Percentiles rank a stretch among this genome's conserved stretches.
phyloP scores from a whole-genome alignment of 176 grass and related monocot species.

The Lolium perenne region DNA sequence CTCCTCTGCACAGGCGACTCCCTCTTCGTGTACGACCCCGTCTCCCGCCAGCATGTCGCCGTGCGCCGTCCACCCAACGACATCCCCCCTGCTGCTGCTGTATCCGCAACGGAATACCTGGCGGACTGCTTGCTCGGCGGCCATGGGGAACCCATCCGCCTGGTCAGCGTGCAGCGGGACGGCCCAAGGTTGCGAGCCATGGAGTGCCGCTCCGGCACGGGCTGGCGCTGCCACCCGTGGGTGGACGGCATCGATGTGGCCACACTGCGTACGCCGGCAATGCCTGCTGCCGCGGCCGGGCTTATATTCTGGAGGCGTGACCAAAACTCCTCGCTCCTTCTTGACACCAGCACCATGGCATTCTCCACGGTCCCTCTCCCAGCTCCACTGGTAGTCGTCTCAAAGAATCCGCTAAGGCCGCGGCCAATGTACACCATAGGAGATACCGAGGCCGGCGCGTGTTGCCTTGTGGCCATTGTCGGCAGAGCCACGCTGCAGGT shows the following conservation, averaged over 20 bases:
- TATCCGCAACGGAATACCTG: not conserved
- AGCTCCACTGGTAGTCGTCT: not conserved
- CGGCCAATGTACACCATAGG: not conserved
- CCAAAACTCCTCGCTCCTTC: not conserved
- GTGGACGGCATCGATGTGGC: not conserved
- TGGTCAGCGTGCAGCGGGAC: slow-evolving; percentile 30
- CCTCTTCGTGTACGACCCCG: too few relatives aligned
- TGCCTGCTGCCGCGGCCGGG: not conserved
- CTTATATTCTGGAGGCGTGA: slow-evolving; percentile 19
- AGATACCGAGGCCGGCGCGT: not conserved
- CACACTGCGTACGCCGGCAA: not conserved
- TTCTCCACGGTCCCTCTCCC: slow-evolving; percentile 27
- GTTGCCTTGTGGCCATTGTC: slow-evolving; percentile 34
- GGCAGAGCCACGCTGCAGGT: slow-evolving; percentile 11
- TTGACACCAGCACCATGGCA: slow-evolving; percentile 26
- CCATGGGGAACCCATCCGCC: not conserved
- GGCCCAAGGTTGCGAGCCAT: slow-evolving; percentile 3
- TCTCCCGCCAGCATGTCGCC: too few relatives aligned
- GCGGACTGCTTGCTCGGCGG: slow-evolving; percentile 22
- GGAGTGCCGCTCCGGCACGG: not conserved
- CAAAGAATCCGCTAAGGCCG: not conserved
- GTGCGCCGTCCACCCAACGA: too few relatives aligned
- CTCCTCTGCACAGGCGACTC: too few relatives aligned
- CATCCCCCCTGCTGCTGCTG: not conserved
- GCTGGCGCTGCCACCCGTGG: slow-evolving; percentile 26